Conservation (phyloP, 2,329 filamentous ascomycete species). For the Emydomyces testavorans region DNA sequence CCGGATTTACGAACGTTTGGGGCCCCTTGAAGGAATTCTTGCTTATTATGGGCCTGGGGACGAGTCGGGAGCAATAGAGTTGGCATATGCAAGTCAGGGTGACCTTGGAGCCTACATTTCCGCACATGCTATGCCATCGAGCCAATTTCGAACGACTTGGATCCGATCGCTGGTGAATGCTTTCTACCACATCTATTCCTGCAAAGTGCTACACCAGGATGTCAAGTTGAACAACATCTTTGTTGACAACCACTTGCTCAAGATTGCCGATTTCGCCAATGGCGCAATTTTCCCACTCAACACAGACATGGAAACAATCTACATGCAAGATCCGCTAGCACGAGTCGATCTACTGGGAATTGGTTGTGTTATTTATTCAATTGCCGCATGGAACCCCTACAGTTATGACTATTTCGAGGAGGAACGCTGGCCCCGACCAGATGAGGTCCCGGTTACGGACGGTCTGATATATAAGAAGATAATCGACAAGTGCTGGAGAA, state of each 20-base stretch:
- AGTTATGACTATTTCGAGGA: slow-evolving; percentile 16
- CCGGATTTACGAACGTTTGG: slow-evolving; percentile 18
- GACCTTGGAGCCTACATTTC: slow-evolving; percentile 13
- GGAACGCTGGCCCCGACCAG: slow-evolving; percentile 7
- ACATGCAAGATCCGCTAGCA: slow-evolving; percentile 13
- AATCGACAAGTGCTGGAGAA: slow-evolving; percentile 13
- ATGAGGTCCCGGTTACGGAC: slow-evolving; percentile 12
- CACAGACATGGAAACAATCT: slow-evolving; percentile 14
- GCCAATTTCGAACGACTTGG: slow-evolving; percentile 11
- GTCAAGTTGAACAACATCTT: slow-evolving; percentile 17
- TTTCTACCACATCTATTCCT: slow-evolving; percentile 15
- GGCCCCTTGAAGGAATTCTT: slow-evolving; percentile 16
- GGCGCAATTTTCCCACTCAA: slow-evolving; percentile 13
- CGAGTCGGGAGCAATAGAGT: slow-evolving; percentile 14
- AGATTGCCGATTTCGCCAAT: slow-evolving; percentile 15
- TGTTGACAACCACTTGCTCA: slow-evolving; percentile 8
- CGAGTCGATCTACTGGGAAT: slow-evolving; percentile 15
- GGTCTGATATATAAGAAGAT: slow-evolving; percentile 7
- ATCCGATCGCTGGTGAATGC: slow-evolving; percentile 12
- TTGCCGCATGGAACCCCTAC: slow-evolving; percentile 14
- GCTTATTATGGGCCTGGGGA: slow-evolving; percentile 13
- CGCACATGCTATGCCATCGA: slow-evolving; percentile 12
- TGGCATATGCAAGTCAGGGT: slow-evolving; percentile 15
- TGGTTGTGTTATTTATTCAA: slow-evolving; percentile 16
- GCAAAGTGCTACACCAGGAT: slow-evolving; percentile 16